phyloP scores from a whole-genome alignment of 495 filamentous ascomycete species.

The Podospora comata region DNA sequence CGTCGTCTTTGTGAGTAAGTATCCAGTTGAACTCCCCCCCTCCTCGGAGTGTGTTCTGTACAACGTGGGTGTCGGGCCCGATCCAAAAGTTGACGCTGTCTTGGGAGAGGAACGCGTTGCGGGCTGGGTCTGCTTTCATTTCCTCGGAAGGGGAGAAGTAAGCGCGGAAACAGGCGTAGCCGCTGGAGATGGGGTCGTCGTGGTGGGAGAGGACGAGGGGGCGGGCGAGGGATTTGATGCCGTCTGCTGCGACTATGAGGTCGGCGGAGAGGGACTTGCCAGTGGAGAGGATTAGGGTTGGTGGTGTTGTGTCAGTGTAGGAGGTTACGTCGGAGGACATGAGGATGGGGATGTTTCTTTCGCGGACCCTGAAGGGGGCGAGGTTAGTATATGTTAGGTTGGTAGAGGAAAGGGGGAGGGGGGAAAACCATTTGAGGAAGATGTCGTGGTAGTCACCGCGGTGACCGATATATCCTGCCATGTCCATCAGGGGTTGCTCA shows the following conservation, averaged over 20 bases:
- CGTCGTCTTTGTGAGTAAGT: slow-evolving; percentile 45
- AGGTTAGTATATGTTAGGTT: not conserved
- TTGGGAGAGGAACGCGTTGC: slow-evolving; percentile 44
- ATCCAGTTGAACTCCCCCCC: slow-evolving; percentile 56
- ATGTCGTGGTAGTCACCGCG: slow-evolving; percentile 52
- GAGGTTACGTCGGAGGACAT: slow-evolving; percentile 48
- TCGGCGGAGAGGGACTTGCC: slow-evolving; percentile 31
- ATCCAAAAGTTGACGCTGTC: slow-evolving; percentile 55
- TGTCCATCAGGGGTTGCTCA: slow-evolving; percentile 55
- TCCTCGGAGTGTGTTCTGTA: slow-evolving; percentile 47
- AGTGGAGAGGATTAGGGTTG: slow-evolving; percentile 21
- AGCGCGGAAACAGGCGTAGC: slow-evolving; percentile 49
- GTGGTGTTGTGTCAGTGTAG: slow-evolving; percentile 42
- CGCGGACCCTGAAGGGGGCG: slow-evolving; percentile 27
- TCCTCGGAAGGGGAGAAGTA: slow-evolving; percentile 43
- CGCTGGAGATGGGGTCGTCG: slow-evolving; percentile 45
- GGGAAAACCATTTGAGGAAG: slow-evolving; percentile 42
- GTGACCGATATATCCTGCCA: slow-evolving; percentile 55
- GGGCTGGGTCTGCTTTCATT: slow-evolving; percentile 43
- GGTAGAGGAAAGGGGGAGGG: not conserved
- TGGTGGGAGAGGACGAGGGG: slow-evolving; percentile 46
- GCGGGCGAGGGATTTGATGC: slow-evolving; percentile 46
- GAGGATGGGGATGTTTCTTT: slow-evolving; percentile 47
- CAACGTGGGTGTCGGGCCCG: slow-evolving; percentile 47
- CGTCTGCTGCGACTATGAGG: slow-evolving; percentile 38